Evolutionary conservation across 441 rosid genomes (phyloP).

Genomic region (Gossypium lobatum): DNA sequence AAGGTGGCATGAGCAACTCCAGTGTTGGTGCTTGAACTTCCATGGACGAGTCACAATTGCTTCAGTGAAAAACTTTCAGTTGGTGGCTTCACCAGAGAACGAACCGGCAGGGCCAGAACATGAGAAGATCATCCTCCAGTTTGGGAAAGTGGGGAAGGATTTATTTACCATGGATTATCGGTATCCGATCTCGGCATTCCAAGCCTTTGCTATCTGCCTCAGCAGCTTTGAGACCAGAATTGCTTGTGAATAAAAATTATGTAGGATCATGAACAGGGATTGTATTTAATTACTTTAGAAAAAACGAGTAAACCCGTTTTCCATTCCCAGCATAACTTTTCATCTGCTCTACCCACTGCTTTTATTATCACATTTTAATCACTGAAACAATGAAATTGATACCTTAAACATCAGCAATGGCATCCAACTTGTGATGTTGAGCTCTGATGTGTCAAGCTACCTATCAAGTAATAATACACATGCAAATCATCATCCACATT

Average conservation of each 20-base stretch:
- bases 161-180: constrained; percentile 70
- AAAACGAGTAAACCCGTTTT: background rate
- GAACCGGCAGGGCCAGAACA: constrained; percentile 33
- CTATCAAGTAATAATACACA: constrained; percentile 2
- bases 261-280: constrained; percentile 18
- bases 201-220: constrained; percentile 64
- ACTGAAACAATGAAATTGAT: background rate
- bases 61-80: constrained; percentile 68
- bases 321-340: background rate
- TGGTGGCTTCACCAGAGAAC: constrained; percentile 41
- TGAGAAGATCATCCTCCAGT: constrained; percentile 62
- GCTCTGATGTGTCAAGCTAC: background rate
- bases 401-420: background rate
- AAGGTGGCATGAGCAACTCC: constrained; percentile 70
- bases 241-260: constrained; percentile 59
- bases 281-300: background rate
- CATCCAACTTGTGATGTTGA: background rate
- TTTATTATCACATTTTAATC: background rate
- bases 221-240: constrained; percentile 70
- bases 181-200: constrained; percentile 74
- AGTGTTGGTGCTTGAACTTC: constrained; percentile 75
- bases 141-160: constrained; percentile 70
- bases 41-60: constrained; percentile 69
- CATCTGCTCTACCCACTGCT: background rate
- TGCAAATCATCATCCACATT: background rate